Evolutionary conservation across 495 filamentous ascomycete species (phyloP).

Genomic region (Ascodesmis nigricans): DNA sequence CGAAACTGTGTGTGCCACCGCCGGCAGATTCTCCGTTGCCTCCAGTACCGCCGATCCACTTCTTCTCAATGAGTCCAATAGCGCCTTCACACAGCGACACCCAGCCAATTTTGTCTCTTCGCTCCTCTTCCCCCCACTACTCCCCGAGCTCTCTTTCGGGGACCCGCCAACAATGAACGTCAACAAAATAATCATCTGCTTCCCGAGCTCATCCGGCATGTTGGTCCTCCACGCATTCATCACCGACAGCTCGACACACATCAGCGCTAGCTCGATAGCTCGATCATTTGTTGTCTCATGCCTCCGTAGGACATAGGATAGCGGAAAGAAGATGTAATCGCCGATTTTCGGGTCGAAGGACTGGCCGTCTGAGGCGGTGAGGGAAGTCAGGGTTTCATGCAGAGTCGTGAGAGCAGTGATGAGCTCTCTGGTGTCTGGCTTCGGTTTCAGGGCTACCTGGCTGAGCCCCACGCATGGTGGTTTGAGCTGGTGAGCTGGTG

Average conservation of each 20-base stretch:
- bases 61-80: constrained; percentile 27
- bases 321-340: constrained; percentile 84
- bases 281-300: constrained; percentile 47
- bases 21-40: constrained; percentile 41
- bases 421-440: constrained; percentile 3
- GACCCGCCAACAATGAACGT: constrained; percentile 59
- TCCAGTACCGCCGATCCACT: constrained; percentile 23
- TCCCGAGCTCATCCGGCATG: constrained; percentile 45
- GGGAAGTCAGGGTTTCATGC: neutral
- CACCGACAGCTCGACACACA: constrained; percentile 49
- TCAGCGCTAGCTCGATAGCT: constrained; percentile 51
- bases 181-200: constrained; percentile 67
- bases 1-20: constrained; percentile 68
- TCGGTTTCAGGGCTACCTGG: constrained; percentile 1
- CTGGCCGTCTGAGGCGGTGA: neutral
- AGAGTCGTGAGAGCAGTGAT: constrained; percentile 2
- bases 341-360: constrained; percentile 29
- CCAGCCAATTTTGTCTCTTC: constrained; percentile 47
- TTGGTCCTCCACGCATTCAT: constrained; percentile 51
- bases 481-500: constrained; percentile 2
- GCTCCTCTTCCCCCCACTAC: constrained; percentile 48
- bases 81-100: constrained; percentile 32
- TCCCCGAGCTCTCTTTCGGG: constrained; percentile 15
- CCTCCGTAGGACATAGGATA: constrained; percentile 66
- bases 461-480: constrained; percentile 3